phyloP scores from a whole-genome alignment of 2,329 filamentous ascomycete genomes.

The Arthrobotrys conoides region DNA sequence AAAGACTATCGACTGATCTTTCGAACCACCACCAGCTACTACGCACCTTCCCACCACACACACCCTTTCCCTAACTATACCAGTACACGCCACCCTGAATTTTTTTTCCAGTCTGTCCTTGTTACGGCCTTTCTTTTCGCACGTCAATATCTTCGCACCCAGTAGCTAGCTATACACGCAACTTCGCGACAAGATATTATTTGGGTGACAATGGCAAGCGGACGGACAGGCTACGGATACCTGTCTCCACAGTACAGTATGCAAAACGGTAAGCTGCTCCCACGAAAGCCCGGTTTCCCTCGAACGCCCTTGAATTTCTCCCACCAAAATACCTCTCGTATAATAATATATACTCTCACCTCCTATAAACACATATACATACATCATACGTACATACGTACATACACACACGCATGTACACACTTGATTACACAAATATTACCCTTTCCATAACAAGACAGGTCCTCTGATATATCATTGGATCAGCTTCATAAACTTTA shows the following conservation, averaged over 20 bases:
- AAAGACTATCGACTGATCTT: constrained; percentile 61
- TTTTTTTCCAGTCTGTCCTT: constrained; percentile 54
- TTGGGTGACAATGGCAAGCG: constrained; percentile 61
- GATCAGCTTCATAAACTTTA: not conserved
- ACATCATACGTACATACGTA: constrained; percentile 32
- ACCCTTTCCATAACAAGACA: constrained; percentile 22
- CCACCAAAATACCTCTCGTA: constrained; percentile 54
- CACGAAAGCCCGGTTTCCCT: constrained; percentile 25
- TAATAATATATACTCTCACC: constrained; percentile 50
- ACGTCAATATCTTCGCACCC: constrained; percentile 59
- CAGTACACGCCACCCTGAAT: constrained; percentile 57
- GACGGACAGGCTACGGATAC: constrained; percentile 61
- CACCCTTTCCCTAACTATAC: constrained; percentile 54
- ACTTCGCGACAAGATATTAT: constrained; percentile 56
- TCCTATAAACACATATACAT: constrained; percentile 45
- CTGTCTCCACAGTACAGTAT: constrained; percentile 61
- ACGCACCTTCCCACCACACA: constrained; percentile 43
- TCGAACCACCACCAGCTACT: constrained; percentile 22
- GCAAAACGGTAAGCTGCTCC: constrained; percentile 59
- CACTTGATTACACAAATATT: constrained; percentile 28
- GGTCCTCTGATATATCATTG: constrained; percentile 19
- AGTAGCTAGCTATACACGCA: constrained; percentile 56
- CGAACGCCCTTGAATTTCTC: constrained; percentile 35
- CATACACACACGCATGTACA: constrained; percentile 10
- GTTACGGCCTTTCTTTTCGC: constrained; percentile 54